Evolutionary conservation across 495 filamentous ascomycete genomes (phyloP).

Genomic region (Lindgomyces ingoldianus): DNA sequence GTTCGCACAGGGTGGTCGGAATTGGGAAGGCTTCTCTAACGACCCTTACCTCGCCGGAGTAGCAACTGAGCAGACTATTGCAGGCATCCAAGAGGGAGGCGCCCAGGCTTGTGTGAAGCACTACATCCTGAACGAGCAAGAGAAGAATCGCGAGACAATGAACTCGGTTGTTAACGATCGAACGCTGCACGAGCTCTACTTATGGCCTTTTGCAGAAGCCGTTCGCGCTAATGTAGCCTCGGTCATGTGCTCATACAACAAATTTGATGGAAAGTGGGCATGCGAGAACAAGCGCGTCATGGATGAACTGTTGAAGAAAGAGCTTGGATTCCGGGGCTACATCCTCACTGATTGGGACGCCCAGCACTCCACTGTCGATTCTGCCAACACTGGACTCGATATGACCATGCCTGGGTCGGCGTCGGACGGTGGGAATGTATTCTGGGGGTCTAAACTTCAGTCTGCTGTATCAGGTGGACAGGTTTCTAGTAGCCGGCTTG

Average conservation of each 20-base stretch:
- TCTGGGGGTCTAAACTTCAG: no score
- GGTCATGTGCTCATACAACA: slow-evolving; percentile 47
- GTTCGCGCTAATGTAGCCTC: slow-evolving; percentile 35
- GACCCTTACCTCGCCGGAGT: slow-evolving; percentile 72
- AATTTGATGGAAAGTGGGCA: slow-evolving; percentile 41
- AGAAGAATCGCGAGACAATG: slow-evolving; percentile 69
- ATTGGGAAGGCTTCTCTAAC: slow-evolving; percentile 79
- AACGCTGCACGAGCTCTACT: slow-evolving; percentile 45
- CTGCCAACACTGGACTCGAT: slow-evolving; percentile 37
- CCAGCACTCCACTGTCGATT: slow-evolving; percentile 32
- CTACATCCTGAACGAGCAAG: slow-evolving; percentile 81
- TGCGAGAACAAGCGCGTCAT: slow-evolving; percentile 43
- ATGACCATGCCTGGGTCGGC: slow-evolving; percentile 38
- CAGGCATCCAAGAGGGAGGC: slow-evolving; percentile 69
- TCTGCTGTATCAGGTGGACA: slow-evolving; percentile 35
- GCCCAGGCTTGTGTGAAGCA: slow-evolving; percentile 76
- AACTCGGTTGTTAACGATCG: slow-evolving; percentile 54
- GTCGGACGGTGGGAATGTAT: slow-evolving; percentile 39
- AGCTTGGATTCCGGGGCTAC: slow-evolving; percentile 58
- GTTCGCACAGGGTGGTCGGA: slow-evolving; percentile 61
- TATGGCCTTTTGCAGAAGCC: slow-evolving; percentile 42
- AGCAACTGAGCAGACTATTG: slow-evolving; percentile 64
- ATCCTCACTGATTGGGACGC: slow-evolving; percentile 41
- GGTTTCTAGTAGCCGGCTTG: slow-evolving; percentile 30
- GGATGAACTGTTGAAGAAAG: slow-evolving; percentile 55